Evolutionary conservation across 164 flowering plant genomes (phyloP).

Genomic region (Chimonanthus praecox): DNA sequence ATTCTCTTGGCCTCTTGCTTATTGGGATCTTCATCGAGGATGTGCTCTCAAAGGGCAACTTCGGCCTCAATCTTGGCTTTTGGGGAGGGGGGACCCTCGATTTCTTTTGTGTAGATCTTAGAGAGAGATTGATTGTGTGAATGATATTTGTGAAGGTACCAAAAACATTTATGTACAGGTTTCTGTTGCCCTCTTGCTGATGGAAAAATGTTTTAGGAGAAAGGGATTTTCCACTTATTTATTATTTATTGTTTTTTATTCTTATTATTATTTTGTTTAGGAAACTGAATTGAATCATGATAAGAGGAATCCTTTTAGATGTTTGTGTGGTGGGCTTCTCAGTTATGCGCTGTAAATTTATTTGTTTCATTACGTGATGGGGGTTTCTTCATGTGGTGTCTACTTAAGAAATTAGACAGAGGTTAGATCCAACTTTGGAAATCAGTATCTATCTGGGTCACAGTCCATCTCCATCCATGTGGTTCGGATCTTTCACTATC

Average conservation of each 20-base stretch:
- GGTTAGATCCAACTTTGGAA: no score
- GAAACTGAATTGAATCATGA: background rate
- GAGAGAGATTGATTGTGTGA: slow-evolving; percentile 15
- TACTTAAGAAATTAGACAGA: background rate
- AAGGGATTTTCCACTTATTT: background rate
- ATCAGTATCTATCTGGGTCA: no score
- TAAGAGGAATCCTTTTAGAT: background rate
- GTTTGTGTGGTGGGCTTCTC: background rate
- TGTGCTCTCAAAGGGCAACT: slow-evolving; percentile 1
- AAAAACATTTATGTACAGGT: slow-evolving; percentile 17
- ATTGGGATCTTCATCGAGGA: slow-evolving; percentile 16
- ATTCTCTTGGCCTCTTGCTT: slow-evolving; percentile 23
- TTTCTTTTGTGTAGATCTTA: slow-evolving; percentile 5
- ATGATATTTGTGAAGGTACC: slow-evolving; percentile 9
- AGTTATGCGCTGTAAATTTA: background rate
- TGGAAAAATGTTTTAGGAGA: background rate
- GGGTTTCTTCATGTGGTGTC: background rate
- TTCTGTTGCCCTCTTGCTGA: slow-evolving; percentile 1
- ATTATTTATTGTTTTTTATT: no score
- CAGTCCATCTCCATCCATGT: no score
- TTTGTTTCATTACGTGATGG: background rate
- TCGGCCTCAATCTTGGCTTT: slow-evolving; percentile 2
- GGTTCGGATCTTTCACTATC: no score
- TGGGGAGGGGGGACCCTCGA: background rate
- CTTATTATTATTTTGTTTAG: no score